Base-by-base conservation (phyloP, 2,329 filamentous ascomycete genomes). In the Metarhizium sp. region DNA sequence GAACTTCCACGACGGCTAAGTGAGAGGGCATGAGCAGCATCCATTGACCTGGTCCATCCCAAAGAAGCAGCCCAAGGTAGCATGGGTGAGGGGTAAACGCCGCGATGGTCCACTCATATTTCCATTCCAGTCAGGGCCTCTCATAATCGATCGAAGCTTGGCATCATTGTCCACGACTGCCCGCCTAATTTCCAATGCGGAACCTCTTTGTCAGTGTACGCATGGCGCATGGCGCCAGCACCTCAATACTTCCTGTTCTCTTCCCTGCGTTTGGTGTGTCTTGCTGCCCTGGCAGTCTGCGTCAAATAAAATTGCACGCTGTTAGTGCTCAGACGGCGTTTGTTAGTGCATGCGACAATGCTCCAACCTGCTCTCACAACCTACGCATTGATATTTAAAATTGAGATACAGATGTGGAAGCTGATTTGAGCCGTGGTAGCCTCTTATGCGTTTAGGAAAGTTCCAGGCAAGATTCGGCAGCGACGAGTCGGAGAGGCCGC, bases 161-260 rank as follows among this genome's bases (percentile, higher is more conserved):
- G 51, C 55, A 53, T 32, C 55, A 59, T 53, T 55, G 54, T 50
- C 54, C 30, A 53, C 16, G 57, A 59, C 55, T 55, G 54, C 53
- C 54, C 30, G 38, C 43, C 53, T 52, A 50, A 55, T 56, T 56
- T 59, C 56, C 50, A 40, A 18, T 13, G 51, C 42, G 50, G n/a
- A 52, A 25, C n/a, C 30, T 18, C n/a, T 11, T 45, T 34, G n/a
- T 38, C 30, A 45, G 43, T 25, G 25, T 25, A 25, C 18, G 18
- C 18, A 18, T 25, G 25, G 25, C 25, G 32, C 32, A 34, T 34
- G 32, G 32, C 32, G 32, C 32, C 32, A 34, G 32, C 32, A 8
- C 10, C 32, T 11, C 6, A 34, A 34, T 34, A 6, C 32, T 34
- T 34, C 32, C 32, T 8, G 10, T 34, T 34, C 11, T 46, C 32